A percentile compares a stretch with the other conserved stretches of the same genome.
These are phyloP conservation scores for Citrus reticulata DNA, from an alignment of 345 rosid species.

Conservation along the genomic window DNA sequence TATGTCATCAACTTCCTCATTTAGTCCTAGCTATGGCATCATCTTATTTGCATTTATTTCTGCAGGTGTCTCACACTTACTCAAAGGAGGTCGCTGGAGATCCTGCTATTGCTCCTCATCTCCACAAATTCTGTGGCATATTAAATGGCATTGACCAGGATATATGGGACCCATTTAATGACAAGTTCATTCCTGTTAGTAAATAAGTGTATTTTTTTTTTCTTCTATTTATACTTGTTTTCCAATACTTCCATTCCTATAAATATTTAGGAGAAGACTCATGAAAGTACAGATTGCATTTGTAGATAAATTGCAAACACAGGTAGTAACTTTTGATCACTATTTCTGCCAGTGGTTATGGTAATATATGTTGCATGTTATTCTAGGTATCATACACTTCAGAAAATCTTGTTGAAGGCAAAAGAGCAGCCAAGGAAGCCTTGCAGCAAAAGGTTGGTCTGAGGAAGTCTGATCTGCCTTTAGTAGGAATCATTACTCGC, in stretches of 20 bases:
- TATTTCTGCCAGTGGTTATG: slow-evolving; percentile 5
- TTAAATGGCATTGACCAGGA: slow-evolving; percentile 91
- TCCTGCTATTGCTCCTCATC: slow-evolving; percentile 63
- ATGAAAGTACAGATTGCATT: background rate
- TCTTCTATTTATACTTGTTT: background rate
- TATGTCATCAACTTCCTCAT: background rate
- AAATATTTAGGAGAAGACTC: background rate
- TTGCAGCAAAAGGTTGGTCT: slow-evolving; percentile 75
- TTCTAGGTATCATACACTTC: slow-evolving; percentile 69
- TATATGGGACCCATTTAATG: slow-evolving; percentile 96
- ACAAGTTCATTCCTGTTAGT: slow-evolving; percentile 76
- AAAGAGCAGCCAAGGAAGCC: slow-evolving; percentile 83
- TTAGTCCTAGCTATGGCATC: background rate
- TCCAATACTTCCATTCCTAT: background rate
- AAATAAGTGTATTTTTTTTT: background rate
- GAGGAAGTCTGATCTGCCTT: slow-evolving; percentile 54
- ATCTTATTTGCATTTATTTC: slow-evolving; percentile 6
- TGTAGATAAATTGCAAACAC: background rate
- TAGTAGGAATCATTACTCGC: slow-evolving; percentile 80
- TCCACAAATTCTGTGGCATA: slow-evolving; percentile 83
- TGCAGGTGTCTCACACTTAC: slow-evolving; percentile 79
- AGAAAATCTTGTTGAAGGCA: slow-evolving; percentile 81
- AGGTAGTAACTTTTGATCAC: background rate
- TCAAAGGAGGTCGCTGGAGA: slow-evolving; percentile 85
- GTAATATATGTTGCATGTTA: slow-evolving; percentile 13